phyloP scores from a whole-genome alignment of 257 asterid genomes.

The Anisodus tanguticus region DNA sequence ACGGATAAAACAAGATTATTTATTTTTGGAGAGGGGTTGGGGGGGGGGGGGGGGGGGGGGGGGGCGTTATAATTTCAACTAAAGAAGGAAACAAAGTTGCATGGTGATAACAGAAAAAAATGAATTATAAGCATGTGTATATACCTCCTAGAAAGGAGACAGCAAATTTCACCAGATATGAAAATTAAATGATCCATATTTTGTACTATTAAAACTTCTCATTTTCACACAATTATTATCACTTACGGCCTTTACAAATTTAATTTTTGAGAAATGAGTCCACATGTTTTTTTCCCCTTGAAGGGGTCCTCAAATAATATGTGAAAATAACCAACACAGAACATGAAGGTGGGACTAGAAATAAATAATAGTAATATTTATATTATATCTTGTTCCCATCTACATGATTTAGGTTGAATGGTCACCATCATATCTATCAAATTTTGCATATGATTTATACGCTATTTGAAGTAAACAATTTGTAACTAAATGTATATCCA shows the following conservation, averaged over 20 bases:
- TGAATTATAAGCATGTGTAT: constrained; percentile 26
- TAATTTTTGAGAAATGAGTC: not conserved
- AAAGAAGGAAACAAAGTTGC: constrained; percentile 10
- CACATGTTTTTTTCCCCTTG: not conserved
- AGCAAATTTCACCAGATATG: not conserved
- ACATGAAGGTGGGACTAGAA: constrained; percentile 29
- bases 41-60: not conserved
- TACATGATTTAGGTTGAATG: not conserved
- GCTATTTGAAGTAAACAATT: not conserved
- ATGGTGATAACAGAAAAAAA: constrained; percentile 15
- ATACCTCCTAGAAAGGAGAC: constrained; percentile 28
- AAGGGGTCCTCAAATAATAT: not conserved
- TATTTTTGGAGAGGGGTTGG: not conserved
- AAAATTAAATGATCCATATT: constrained; percentile 14
- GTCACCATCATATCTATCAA: constrained; percentile 2
- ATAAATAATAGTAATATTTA: not conserved
- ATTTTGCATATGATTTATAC: not conserved
- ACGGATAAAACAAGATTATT: not conserved
- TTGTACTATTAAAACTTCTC: not conserved
- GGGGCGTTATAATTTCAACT: not conserved
- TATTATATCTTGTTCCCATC: not conserved
- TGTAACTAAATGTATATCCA: not conserved
- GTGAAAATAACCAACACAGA: constrained; percentile 6
- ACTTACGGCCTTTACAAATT: not conserved
- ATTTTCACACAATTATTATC: not conserved